A percentile compares a stretch with the other conserved stretches of the same genome.
phyloP scores from a whole-genome alignment of 1,284 basidiomycete genomes.

The Athelia psychrophila region DNA sequence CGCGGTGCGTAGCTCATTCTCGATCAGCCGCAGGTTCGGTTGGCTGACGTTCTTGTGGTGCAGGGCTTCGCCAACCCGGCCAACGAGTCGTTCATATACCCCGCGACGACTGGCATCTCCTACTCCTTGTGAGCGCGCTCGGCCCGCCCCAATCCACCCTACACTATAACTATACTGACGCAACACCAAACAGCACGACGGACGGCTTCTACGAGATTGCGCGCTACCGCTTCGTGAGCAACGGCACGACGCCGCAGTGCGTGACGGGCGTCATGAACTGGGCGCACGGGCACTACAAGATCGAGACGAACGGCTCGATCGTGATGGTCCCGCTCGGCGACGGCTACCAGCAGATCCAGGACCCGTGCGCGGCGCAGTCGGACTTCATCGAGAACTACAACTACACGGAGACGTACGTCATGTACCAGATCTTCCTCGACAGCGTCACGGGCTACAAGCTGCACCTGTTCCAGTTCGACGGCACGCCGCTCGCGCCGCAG shows the following conservation, averaged over 20 bases:
- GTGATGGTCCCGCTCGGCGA: constrained; percentile 70
- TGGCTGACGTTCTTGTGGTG: neutral
- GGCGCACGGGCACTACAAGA: constrained; percentile 77
- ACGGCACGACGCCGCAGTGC: constrained; percentile 80
- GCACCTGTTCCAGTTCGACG: constrained; percentile 65
- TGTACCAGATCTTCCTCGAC: constrained; percentile 63
- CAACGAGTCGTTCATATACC: constrained; percentile 79
- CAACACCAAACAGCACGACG: constrained; percentile 57
- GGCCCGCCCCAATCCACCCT: too few relatives aligned
- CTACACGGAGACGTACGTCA: constrained; percentile 52
- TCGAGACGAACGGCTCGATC: constrained; percentile 77
- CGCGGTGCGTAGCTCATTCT: constrained; percentile 52
- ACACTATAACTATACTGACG: too few relatives aligned
- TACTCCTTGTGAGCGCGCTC: constrained; percentile 88
- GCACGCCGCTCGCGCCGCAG: constrained; percentile 56
- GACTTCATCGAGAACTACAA: constrained; percentile 86
- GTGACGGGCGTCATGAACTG: constrained; percentile 84
- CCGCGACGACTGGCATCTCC: constrained; percentile 78
- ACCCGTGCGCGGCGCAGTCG: constrained; percentile 82
- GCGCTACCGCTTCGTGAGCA: constrained; percentile 82
- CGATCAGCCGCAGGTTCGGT: constrained; percentile 1
- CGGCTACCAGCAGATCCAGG: constrained; percentile 90
- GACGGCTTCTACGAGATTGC: constrained; percentile 85
- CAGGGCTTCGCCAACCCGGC: constrained; percentile 84
- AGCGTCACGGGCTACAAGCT: constrained; percentile 53